Conservation (phyloP, 2,329 filamentous ascomycete genomes). For the Neurospora sp. region DNA sequence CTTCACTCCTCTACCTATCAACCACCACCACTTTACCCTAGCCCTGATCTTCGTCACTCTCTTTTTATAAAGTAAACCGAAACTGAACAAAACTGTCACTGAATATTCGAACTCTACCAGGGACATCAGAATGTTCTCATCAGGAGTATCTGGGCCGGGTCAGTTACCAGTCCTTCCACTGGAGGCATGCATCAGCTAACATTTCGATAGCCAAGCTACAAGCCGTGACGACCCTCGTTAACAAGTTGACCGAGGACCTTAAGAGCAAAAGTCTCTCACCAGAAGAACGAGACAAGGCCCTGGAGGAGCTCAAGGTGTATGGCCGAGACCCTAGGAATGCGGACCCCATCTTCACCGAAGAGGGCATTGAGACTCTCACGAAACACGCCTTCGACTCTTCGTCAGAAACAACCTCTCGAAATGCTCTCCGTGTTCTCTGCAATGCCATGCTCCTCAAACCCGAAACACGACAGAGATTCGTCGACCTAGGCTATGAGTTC, state of each 20-base stretch:
- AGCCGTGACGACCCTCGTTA: constrained; percentile 56
- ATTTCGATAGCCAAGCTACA: constrained; percentile 49
- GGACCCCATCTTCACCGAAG: constrained; percentile 73
- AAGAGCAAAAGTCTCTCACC: constrained; percentile 46
- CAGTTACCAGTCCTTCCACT: not conserved
- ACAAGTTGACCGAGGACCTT: constrained; percentile 52
- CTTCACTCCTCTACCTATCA: not conserved
- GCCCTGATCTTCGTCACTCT: not conserved
- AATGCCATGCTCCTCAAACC: constrained; percentile 69
- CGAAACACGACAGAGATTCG: constrained; percentile 60
- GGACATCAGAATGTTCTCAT: not conserved
- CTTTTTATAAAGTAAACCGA: not conserved
- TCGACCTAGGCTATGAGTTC: constrained; percentile 56
- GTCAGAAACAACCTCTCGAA: constrained; percentile 54
- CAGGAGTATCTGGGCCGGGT: not conserved
- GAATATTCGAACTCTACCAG: not conserved
- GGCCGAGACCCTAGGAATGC: constrained; percentile 63
- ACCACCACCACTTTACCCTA: not conserved
- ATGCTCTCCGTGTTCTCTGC: constrained; percentile 72
- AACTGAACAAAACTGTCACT: not conserved
- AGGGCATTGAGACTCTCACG: constrained; percentile 66
- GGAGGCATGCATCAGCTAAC: not conserved
- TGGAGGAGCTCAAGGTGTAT: constrained; percentile 67
- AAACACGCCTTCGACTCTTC: constrained; percentile 62
- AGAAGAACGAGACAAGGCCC: constrained; percentile 48